Evolutionary conservation across 179 eudicot species (phyloP), one percentile per base, ranked within the genome.

Genomic region (Amaranthus tricolor): DNA sequence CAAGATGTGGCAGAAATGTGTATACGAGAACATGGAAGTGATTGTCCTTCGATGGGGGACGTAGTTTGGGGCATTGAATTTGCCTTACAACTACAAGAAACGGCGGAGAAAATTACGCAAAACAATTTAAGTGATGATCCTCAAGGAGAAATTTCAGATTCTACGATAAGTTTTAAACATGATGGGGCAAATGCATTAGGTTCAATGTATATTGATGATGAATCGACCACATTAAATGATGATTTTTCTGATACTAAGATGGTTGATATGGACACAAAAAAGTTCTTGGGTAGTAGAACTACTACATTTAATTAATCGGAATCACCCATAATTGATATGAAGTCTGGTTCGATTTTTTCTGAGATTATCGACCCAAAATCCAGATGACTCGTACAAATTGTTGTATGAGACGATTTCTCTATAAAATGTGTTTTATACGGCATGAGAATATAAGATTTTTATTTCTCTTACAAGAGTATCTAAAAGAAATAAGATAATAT

Each of bases 1-100:
- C 81, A 74, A 1, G 88, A 75, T 69, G 57, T 81, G 0, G 88
- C 82, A 13, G 76, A 54, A 59, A 77, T 75, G 77, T 82, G 88
- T 56, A 66, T 85, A 5, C 59, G 68, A 4, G 74, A 83, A 44
- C 52, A 71, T 0, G 79, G 81, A 50, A 77, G 49, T 4, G 81
- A 82, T 7, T 72, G 88, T 70, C 88, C 88, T 0, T 75, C 81
- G 0, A 85, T 85, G 84, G 81, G 72, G 6, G 88, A 82, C 31
- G 72, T 85, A 21, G 78, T 82, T 17, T 72, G 85, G 85, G 74
- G 75, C 21, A 71, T 85, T 9, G 85, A 85, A 56, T 85, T 85
- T 12, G 82, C 78, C 24, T 64, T 82, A 15, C 50, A 76, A 50
- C 81, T 82, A 45, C 84, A 82, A 66, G 55, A 78, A 45, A 71